phyloP scores from a whole-genome alignment of 306 rosid species.

The Neltuma alba region DNA sequence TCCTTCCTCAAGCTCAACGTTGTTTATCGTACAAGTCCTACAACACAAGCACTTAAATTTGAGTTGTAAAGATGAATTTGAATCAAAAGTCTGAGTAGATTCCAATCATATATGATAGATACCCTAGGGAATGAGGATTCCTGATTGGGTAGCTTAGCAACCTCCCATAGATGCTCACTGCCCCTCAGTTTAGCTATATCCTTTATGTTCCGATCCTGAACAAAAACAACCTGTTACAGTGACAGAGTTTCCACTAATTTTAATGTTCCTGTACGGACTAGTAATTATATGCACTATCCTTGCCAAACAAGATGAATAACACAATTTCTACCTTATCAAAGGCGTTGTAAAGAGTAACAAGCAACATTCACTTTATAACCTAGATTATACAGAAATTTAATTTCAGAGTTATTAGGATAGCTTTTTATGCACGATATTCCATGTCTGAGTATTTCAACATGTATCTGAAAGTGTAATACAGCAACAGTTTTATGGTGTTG shows the following conservation, averaged over 20 bases:
- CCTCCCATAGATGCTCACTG: no score
- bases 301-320: neutral
- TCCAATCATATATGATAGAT: no score
- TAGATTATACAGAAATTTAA: no score
- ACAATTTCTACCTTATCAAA: neutral
- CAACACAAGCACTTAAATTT: neutral
- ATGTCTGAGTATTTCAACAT: neutral
- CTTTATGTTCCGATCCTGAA: no score
- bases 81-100: no score
- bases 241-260: neutral
- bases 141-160: no score
- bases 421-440: neutral
- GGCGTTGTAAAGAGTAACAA: neutral
- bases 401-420: no score
- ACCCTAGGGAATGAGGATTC: no score
- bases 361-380: no score
- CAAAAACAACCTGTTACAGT: neutral
- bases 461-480: neutral
- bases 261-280: neutral
- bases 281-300: neutral
- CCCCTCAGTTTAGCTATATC: no score
- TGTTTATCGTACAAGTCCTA: constrained; percentile 49
- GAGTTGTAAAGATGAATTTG: no score
- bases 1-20: constrained; percentile 33
- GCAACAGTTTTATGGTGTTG: no score